phyloP scores from a whole-genome alignment of 2,329 filamentous ascomycete species.

The Xylaria sp. region DNA sequence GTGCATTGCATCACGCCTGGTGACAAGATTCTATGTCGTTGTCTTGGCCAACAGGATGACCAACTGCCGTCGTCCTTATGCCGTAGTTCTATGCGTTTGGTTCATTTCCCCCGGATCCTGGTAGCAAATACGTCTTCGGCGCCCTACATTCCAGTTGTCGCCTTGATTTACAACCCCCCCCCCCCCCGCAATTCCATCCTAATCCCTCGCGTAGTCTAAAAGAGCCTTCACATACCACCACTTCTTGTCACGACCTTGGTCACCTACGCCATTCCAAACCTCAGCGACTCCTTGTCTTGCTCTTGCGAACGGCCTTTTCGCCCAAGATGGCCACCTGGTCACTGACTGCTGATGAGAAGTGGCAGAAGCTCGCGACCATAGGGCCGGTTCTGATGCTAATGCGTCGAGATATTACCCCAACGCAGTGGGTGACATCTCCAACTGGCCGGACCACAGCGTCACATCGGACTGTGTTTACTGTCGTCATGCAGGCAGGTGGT shows the following conservation, averaged over 20 bases:
- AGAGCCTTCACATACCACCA: neutral
- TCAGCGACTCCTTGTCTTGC: neutral
- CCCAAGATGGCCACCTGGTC: neutral
- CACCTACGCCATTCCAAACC: neutral
- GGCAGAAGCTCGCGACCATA: constrained; percentile 11
- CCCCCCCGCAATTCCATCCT: neutral
- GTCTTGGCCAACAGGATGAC: constrained; percentile 1
- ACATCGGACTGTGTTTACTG: constrained; percentile 6
- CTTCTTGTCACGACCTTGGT: constrained; percentile 5
- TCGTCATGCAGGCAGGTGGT: constrained; percentile 11
- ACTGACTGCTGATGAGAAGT: constrained; percentile 1
- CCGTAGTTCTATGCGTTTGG: neutral
- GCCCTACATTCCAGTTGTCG: too few species aligned
- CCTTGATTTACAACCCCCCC: neutral
- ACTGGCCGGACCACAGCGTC: constrained; percentile 12
- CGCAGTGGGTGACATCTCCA: neutral
- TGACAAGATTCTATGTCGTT: neutral
- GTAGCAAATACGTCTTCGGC: too few species aligned
- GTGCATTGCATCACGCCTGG: neutral
- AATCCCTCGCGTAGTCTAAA: too few species aligned
- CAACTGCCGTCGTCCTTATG: neutral
- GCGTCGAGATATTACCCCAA: constrained; percentile 18
- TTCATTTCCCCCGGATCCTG: too few species aligned
- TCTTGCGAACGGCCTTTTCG: neutral
- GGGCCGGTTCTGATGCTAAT: constrained; percentile 10